These are phyloP conservation scores for Penicillium crustosum DNA, from an alignment of 2,329 filamentous ascomycete genomes.

Conservation along the genomic window DNA sequence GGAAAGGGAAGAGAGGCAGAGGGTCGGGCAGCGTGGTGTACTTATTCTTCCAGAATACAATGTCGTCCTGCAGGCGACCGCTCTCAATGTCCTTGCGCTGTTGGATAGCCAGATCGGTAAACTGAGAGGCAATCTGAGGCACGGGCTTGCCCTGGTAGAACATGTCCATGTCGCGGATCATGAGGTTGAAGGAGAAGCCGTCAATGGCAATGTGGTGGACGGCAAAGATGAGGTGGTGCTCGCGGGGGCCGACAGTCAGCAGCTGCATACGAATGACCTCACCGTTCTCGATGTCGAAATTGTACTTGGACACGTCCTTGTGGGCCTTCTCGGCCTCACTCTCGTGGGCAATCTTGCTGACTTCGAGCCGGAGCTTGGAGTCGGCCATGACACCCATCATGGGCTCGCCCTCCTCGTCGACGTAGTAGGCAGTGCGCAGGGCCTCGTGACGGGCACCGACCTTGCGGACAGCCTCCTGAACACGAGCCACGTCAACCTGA, in stretches of 20 bases:
- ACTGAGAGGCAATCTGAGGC: neutral
- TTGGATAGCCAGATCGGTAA: neutral
- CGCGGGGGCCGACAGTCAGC: neutral
- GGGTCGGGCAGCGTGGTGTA: neutral
- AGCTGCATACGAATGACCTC: neutral
- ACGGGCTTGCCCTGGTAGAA: neutral
- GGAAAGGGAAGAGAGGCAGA: neutral
- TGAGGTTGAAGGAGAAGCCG: neutral
- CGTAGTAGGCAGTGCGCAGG: neutral
- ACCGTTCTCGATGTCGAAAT: neutral
- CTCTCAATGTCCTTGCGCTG: neutral
- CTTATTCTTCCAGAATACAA: neutral
- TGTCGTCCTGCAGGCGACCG: neutral
- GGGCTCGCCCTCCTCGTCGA: neutral
- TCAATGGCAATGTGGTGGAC: neutral
- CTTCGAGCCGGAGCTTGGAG: neutral
- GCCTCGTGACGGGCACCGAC: neutral
- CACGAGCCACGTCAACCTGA: neutral
- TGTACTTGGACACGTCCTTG: neutral
- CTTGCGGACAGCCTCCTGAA: neutral
- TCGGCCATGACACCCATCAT: neutral
- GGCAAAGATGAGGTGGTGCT: neutral
- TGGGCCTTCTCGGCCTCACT: neutral
- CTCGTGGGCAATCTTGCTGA: neutral
- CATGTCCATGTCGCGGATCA: neutral